phyloP scores from a whole-genome alignment of 2,329 filamentous ascomycete species.

The Colletotrichum spinosum region DNA sequence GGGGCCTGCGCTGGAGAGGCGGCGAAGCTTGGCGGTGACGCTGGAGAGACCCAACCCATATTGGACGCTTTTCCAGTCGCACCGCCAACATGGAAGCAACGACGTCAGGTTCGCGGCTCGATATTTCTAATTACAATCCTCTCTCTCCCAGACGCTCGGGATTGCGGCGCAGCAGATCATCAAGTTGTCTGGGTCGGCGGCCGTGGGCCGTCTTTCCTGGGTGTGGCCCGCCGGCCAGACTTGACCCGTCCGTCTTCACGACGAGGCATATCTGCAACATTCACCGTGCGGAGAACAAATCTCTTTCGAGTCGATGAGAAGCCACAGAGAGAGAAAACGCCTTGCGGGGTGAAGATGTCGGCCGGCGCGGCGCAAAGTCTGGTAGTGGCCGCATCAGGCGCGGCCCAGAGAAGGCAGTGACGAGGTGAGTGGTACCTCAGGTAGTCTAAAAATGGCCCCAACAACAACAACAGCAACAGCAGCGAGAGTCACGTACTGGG shows the following conservation, averaged over 20 bases:
- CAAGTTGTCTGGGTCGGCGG: not conserved
- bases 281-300: not conserved
- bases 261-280: constrained; percentile 15
- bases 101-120: too few relatives aligned
- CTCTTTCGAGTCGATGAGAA: too few relatives aligned
- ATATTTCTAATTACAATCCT: too few relatives aligned
- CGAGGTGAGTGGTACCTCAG: not conserved
- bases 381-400: constrained; percentile 12
- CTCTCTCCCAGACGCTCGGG: not conserved
- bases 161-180: not conserved
- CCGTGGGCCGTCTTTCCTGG: not conserved
- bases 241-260: constrained; percentile 15
- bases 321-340: constrained; percentile 13
- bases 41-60: too few relatives aligned
- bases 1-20: too few relatives aligned
- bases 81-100: too few relatives aligned
- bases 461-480: not conserved
- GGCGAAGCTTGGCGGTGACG: too few relatives aligned
- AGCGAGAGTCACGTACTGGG: not conserved
- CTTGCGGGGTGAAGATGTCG: constrained; percentile 30
- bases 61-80: too few relatives aligned
- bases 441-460: constrained; percentile 1
- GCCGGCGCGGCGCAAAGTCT: constrained; percentile 7
- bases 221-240: constrained; percentile 1
- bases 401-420: constrained; percentile 32